Base-by-base conservation (phyloP, 148 eudicot species). In the Rhododendron kiyosumense region DNA sequence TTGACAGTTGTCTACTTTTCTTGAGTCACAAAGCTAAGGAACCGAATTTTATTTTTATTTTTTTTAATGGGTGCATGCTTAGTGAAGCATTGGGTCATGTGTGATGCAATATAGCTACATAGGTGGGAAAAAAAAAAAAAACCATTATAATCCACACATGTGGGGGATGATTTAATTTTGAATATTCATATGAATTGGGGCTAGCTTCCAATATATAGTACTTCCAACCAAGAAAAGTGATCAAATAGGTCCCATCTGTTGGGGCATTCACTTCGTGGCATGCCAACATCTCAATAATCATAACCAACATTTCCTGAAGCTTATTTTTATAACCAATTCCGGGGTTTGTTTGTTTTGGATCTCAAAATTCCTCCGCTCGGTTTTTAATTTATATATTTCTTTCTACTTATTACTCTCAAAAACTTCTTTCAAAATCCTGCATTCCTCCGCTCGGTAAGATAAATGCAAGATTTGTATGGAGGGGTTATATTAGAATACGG, bases 31-130 rank as follows among this genome's bases (percentile, higher is more conserved):
- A 83, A 82, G 82, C 84, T 54, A 88, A 84, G 81, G 45, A 89
- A 84, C 81, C 17, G 30, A 83, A 7, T 15, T 65, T 54, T n/a
- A 0, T 5, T 41, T 41, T 41, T 5, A 6, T 41, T 83, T 80
- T 5, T 10, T 54, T n/a, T 78, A 18, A 34, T 75, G 61, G 85
- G 90, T 89, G 86, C 61, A 28, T 86, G 90, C 90, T 90, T 87
- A 85, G 26, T 43, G n/a, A 84, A 88, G 90, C 90, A 89, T 90
- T 87, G 67, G 1, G 88, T 90, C 92, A 90, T 67, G 80, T 84
- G 8, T 90, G 88, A 90, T 86, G 89, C 86, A 87, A 49, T 51
- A 38, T 17, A 54, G 20, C 18, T 54, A 54, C 17, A 11, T 12
- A 28, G 2, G 1, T 2, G 22, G 34, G 6, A 3, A 22, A 18